A percentile compares a stretch with the other conserved stretches of the same genome.
These are phyloP conservation scores for Borealophlyctis nickersoniae DNA, from an alignment of 192 early-diverging fungal species.

Conservation along the genomic window DNA sequence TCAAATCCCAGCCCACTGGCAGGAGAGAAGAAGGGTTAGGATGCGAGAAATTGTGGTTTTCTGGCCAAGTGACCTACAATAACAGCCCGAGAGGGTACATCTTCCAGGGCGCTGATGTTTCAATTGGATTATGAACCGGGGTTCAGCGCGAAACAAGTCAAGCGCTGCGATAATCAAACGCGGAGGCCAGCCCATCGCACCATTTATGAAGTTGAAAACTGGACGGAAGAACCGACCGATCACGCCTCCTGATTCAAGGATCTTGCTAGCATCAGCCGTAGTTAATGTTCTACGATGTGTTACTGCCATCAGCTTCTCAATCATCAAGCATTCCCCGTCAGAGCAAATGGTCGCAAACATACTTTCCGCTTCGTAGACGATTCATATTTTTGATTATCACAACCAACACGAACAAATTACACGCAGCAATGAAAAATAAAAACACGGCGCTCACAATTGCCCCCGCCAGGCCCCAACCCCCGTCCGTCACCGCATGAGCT, in stretches of 20 bases:
- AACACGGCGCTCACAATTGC: conserved; percentile 58
- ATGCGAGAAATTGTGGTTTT: too few species aligned
- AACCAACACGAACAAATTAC: conserved; percentile 39
- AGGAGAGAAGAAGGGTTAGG: too few species aligned
- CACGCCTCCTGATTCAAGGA: not conserved
- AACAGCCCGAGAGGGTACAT: conserved; percentile 50
- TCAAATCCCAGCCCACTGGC: conserved; percentile 71
- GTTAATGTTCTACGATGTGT: not conserved
- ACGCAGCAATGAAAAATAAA: conserved; percentile 54
- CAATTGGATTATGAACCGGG: conserved; percentile 4
- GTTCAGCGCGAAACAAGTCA: too few species aligned
- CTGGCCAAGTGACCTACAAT: conserved; percentile 22
- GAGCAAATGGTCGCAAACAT: not conserved
- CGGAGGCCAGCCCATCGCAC: too few species aligned
- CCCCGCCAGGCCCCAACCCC: conserved; percentile 49
- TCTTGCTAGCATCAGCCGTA: not conserved
- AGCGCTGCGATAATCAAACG: too few species aligned
- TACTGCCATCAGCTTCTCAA: too few species aligned
- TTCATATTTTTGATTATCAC: conserved; percentile 26
- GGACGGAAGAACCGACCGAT: conserved; percentile 9
- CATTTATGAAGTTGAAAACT: conserved; percentile 15
- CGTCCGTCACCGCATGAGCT: conserved; percentile 11
- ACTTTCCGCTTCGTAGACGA: conserved; percentile 2
- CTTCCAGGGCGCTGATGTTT: conserved; percentile 63
- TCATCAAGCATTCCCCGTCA: too few species aligned